phyloP scores from a whole-genome alignment of 805 yeast genomes.

The Scheffersomyces lignosus region DNA sequence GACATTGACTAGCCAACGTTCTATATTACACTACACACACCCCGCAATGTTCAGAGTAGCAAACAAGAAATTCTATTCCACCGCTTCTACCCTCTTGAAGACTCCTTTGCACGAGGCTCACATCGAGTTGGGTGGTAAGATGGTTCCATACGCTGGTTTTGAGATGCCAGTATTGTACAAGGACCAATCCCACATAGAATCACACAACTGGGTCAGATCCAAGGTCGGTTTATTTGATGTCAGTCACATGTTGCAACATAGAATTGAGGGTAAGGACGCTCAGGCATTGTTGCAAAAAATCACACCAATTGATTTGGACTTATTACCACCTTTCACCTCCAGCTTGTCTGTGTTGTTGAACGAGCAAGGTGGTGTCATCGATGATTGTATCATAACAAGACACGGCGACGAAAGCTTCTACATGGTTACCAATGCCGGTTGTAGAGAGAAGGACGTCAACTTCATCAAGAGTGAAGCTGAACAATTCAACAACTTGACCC shows the following conservation, averaged over 20 bases:
- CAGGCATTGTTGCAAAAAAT: slow-evolving; percentile 68
- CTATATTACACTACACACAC: too few relatives aligned
- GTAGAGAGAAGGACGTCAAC: slow-evolving; percentile 74
- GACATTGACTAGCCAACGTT: too few relatives aligned
- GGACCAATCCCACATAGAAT: slow-evolving; percentile 84
- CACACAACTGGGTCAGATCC: slow-evolving; percentile 90
- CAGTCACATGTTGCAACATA: slow-evolving; percentile 96
- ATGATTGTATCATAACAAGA: slow-evolving; percentile 90
- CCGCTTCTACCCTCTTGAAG: slow-evolving; percentile 37
- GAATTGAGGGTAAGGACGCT: slow-evolving; percentile 66
- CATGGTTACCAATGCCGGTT: slow-evolving; percentile 95
- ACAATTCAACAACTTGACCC: slow-evolving; percentile 37
- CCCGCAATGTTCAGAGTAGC: slow-evolving; percentile 3
- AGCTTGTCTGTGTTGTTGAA: slow-evolving; percentile 78
- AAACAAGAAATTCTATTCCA: slow-evolving; percentile 17
- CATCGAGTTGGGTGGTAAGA: slow-evolving; percentile 73
- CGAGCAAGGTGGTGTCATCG: slow-evolving; percentile 77
- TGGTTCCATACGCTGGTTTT: slow-evolving; percentile 97
- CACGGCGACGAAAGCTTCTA: slow-evolving; percentile 75
- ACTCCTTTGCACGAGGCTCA: slow-evolving; percentile 88
- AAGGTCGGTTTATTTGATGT: slow-evolving; percentile 94
- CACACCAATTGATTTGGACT: slow-evolving; percentile 84
- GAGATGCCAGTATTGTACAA: slow-evolving; percentile 91
- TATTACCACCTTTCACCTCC: slow-evolving; percentile 56
- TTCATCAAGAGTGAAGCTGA: slow-evolving; percentile 59